These are phyloP conservation scores for Streptanthus diversifolius DNA, from an alignment of 345 rosid genomes.

Conservation along the genomic window DNA sequence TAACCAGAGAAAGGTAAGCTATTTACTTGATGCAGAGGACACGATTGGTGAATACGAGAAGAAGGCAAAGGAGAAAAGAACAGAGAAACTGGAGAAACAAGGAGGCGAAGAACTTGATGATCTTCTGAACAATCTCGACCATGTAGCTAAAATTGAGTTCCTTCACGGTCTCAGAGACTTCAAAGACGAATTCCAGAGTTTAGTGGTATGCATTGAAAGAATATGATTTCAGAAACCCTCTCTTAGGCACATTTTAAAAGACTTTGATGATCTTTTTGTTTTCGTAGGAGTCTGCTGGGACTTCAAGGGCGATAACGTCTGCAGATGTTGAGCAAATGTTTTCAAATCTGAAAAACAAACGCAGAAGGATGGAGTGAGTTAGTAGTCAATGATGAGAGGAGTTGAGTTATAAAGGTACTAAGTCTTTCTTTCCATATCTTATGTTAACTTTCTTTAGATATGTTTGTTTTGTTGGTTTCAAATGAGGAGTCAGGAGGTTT, in stretches of 20 bases:
- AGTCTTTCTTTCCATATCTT: neutral
- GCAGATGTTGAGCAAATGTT: constrained; percentile 82
- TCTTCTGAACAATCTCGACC: constrained; percentile 70
- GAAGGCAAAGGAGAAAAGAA: constrained; percentile 80
- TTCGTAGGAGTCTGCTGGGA: constrained; percentile 66
- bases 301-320: constrained; percentile 79
- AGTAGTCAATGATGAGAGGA: neutral
- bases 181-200: constrained; percentile 59
- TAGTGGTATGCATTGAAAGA: constrained; percentile 52
- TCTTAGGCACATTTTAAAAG: neutral
- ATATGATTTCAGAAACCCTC: neutral
- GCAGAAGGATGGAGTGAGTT: constrained; percentile 48
- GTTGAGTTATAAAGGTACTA: neutral
- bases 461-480: constrained; percentile 7
- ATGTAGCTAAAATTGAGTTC: constrained; percentile 86
- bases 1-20: constrained; percentile 52
- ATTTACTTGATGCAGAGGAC: constrained; percentile 75
- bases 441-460: constrained; percentile 1
- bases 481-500: constrained; percentile 12
- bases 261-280: neutral
- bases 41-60: constrained; percentile 86
- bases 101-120: constrained; percentile 63
- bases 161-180: constrained; percentile 83
- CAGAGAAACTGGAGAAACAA: constrained; percentile 79
- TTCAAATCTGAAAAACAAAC: constrained; percentile 87